Percentiles rank a stretch among this genome's conserved stretches.
These are phyloP conservation scores for Diaporthe destruens DNA, from an alignment of 2,329 filamentous ascomycete genomes.

Conservation along the genomic window DNA sequence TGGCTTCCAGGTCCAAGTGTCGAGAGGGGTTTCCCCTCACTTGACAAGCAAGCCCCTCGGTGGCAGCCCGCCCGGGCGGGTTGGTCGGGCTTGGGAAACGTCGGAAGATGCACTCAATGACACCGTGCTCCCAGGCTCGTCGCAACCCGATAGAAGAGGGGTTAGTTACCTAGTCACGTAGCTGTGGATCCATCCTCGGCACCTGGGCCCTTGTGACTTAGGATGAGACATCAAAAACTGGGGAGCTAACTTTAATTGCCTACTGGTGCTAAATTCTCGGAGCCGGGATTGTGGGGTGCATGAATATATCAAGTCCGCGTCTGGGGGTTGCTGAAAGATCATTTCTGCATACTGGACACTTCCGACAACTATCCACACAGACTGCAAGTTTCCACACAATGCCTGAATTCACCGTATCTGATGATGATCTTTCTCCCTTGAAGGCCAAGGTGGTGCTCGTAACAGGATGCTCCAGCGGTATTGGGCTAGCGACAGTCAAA, in stretches of 20 bases:
- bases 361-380: background rate
- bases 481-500: conserved; percentile 15
- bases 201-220: background rate
- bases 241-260: too few relatives aligned
- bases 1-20: background rate
- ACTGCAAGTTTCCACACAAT: background rate
- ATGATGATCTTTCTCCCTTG: background rate
- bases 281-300: too few relatives aligned
- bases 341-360: background rate
- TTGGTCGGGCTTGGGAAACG: background rate
- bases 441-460: conserved; percentile 7
- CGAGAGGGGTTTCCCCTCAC: conserved; percentile 28
- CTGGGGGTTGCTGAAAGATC: background rate
- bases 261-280: background rate
- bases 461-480: conserved; percentile 20
- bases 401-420: conserved; percentile 17
- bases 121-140: background rate
- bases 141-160: background rate
- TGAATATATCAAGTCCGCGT: background rate
- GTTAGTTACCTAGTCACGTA: background rate
- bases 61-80: background rate
- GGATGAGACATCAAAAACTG: background rate
- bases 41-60: background rate
- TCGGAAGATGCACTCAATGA: background rate
- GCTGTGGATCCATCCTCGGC: background rate